These are phyloP conservation scores for Rutstroemia sp. DNA, from an alignment of 2,329 filamentous ascomycete species.

Conservation along the genomic window DNA sequence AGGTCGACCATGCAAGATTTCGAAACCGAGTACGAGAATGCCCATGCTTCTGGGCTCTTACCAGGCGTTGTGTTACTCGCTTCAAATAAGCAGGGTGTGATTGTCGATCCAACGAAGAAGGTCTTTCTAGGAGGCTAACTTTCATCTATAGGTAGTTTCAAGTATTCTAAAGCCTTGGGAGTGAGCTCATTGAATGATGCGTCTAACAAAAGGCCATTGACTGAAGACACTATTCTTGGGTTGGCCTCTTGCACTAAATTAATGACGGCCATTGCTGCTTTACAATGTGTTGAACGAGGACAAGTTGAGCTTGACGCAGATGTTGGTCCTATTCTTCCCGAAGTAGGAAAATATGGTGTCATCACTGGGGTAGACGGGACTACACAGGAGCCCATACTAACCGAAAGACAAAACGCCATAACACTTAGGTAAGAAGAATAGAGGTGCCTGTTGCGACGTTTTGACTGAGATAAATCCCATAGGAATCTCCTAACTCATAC, in stretches of 20 bases:
- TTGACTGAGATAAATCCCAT: not conserved
- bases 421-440: slow-evolving; percentile 19
- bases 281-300: slow-evolving; percentile 50
- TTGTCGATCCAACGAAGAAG: too few relatives aligned
- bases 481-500: slow-evolving; percentile 21
- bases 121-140: not conserved
- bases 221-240: slow-evolving; percentile 53
- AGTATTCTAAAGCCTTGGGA: slow-evolving; percentile 32
- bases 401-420: slow-evolving; percentile 17
- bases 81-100: not conserved
- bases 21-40: not conserved
- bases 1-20: not conserved
- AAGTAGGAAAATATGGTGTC: slow-evolving; percentile 22
- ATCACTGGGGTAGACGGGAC: slow-evolving; percentile 19
- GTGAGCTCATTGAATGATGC: slow-evolving; percentile 40
- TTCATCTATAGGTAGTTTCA: slow-evolving; percentile 28
- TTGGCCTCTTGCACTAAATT: slow-evolving; percentile 52
- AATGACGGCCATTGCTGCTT: slow-evolving; percentile 41
- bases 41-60: not conserved
- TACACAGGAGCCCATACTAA: slow-evolving; percentile 13
- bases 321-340: slow-evolving; percentile 19
- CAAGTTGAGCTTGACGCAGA: slow-evolving; percentile 40
- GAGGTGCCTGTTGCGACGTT: not conserved
- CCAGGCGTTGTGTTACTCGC: not conserved
- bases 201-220: slow-evolving; percentile 48